These are phyloP conservation scores for Areca catechu DNA, from an alignment of 176 grass and related monocot species.

Conservation along the genomic window DNA sequence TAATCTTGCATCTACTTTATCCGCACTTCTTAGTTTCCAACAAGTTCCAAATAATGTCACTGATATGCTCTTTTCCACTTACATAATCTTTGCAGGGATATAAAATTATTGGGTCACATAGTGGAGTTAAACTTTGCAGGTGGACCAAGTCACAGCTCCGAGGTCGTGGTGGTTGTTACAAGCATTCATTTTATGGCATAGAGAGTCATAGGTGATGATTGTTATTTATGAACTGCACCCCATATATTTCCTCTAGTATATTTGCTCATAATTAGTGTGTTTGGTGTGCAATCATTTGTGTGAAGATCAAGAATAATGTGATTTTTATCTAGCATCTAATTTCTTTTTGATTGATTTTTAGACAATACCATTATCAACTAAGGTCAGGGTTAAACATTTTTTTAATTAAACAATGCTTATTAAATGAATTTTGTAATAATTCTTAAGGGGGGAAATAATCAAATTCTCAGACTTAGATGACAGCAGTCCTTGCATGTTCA, in stretches of 20 bases:
- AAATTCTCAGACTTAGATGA: too few relatives aligned
- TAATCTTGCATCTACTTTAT: neutral
- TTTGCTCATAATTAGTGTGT: neutral
- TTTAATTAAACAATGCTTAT: too few relatives aligned
- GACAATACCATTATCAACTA: too few relatives aligned
- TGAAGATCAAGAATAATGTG: too few relatives aligned
- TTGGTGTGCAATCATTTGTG: too few relatives aligned
- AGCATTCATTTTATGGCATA: constrained; percentile 97
- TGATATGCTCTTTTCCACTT: neutral
- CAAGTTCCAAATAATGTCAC: neutral
- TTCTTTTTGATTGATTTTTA: too few relatives aligned
- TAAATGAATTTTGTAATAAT: too few relatives aligned
- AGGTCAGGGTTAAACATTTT: too few relatives aligned
- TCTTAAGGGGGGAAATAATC: too few relatives aligned
- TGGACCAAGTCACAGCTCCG: constrained; percentile 95
- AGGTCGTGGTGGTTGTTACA: constrained; percentile 95
- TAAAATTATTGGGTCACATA: constrained; percentile 97
- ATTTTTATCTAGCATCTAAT: too few relatives aligned
- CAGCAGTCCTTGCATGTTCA: too few relatives aligned
- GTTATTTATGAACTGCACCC: neutral
- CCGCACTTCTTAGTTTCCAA: neutral
- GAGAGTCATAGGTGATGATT: constrained; percentile 80
- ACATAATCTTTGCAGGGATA: constrained; percentile 50
- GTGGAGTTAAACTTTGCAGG: constrained; percentile 96
- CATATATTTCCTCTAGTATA: neutral